Evolutionary conservation across 2,329 filamentous ascomycete species (phyloP), one percentile per base, ranked within the genome.

Genomic region (Venturia effusa): DNA sequence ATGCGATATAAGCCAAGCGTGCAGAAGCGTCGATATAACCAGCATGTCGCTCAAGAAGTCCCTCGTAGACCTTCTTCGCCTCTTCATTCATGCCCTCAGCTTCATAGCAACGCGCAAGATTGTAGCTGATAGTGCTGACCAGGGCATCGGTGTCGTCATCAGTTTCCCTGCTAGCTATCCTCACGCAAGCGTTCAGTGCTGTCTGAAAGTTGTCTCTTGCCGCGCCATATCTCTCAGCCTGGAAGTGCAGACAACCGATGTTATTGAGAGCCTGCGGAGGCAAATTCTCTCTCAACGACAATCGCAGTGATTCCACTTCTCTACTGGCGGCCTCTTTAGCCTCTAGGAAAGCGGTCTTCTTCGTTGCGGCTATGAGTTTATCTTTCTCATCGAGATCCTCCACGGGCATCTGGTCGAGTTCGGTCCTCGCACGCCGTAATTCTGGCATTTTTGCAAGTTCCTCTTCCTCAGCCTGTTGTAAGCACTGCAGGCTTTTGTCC

Each of bases 111-210:
- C 94, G 85, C 34, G 89, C 94, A 48, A 99, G 84, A 71, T 97
- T 99, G 81, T 94, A 99, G 73, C 91, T 96, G 73, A 99, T 96
- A 2, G 92, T 96, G 0, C 93, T 96, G 32, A 97, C 88, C 4
- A 99, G 81, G 17, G 92, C 91, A 75, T 99, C 94, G 0, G 88
- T 92, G 72, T 97, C 94, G 66, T 88, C 83, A 1, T 85, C 84
- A 62, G 88, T 83, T 69, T 85, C 88, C 70, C 90, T 87, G 70
- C 91, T 87, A 59, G 86, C 85, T 66, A 91, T 87, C 69, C 89
- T 88, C 69, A 95, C 86, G 71, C 92, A 97, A 19, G 93, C 90
- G 67, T 88, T 88, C 63, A 99, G 78, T 0, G 92, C 94, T n/a
- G 89, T 87, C 74, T 99, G 90, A 73, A 97, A 99, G 77, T 95